Conservation (phyloP, 371 early-diverging fungal genomes). For the Mucor mucedo region DNA sequence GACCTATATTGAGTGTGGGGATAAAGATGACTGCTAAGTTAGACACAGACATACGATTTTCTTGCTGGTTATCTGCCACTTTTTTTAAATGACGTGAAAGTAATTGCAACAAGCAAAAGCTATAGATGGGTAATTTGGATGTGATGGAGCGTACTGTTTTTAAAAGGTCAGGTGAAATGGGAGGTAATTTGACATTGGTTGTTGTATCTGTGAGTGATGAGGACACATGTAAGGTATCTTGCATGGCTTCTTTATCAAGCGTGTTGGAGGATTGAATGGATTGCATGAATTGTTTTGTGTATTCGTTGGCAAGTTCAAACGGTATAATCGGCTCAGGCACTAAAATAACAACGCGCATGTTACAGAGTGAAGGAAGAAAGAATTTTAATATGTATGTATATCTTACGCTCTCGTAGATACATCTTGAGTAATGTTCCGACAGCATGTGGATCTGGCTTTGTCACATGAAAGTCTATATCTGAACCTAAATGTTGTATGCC, state of each 20-base stretch:
- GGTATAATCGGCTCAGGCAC: slow-evolving; percentile 56
- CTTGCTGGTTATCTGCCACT: slow-evolving; percentile 62
- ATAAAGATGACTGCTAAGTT: slow-evolving; percentile 85
- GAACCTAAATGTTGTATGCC: slow-evolving; percentile 34
- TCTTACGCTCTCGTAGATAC: slow-evolving; percentile 76
- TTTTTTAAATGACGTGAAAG: slow-evolving; percentile 69
- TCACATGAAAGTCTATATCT: slow-evolving; percentile 57
- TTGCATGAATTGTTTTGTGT: slow-evolving; percentile 25
- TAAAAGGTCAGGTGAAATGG: slow-evolving; percentile 28
- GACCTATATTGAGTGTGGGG: slow-evolving; percentile 77
- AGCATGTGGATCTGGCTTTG: slow-evolving; percentile 75
- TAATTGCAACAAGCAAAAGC: slow-evolving; percentile 59
- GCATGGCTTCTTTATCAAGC: slow-evolving; percentile 14
- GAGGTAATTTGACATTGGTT: slow-evolving; percentile 14
- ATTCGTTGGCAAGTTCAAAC: slow-evolving; percentile 30
- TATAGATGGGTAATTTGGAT: slow-evolving; percentile 55
- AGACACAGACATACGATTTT: slow-evolving; percentile 79
- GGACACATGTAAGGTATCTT: slow-evolving; percentile 13
- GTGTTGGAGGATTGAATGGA: slow-evolving; percentile 14
- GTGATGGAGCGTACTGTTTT: slow-evolving; percentile 44
- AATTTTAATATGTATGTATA: too few relatives aligned
- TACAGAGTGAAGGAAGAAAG: too few relatives aligned
- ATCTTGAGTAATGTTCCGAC: slow-evolving; percentile 85
- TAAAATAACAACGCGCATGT: slow-evolving; percentile 5
- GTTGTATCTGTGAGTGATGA: slow-evolving; percentile 1